phyloP scores from a whole-genome alignment of 169 alveolate species.

The Cryptosporidium ryanae region DNA sequence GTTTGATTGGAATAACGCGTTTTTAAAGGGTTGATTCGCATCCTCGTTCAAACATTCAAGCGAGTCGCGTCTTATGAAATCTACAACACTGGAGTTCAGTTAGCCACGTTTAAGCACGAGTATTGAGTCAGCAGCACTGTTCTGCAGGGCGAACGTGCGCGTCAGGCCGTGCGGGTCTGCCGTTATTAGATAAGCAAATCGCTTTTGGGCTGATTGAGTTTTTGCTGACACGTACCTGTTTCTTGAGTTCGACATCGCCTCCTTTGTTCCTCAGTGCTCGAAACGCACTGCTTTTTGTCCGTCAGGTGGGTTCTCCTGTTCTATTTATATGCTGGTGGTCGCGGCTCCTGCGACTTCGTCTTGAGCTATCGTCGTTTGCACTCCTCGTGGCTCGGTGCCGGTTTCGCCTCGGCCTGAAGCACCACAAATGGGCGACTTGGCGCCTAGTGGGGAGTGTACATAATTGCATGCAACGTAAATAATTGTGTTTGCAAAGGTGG shows the following conservation, averaged over 20 bases:
- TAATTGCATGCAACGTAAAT: constrained; percentile 18
- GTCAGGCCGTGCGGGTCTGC: no score
- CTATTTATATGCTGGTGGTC: no score
- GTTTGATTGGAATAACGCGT: constrained; percentile 40
- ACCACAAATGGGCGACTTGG: neutral
- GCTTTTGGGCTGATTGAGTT: no score
- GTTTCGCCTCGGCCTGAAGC: neutral
- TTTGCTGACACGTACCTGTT: no score
- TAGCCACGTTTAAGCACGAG: no score
- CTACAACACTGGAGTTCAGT: constrained; percentile 1
- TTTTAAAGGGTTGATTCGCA: constrained; percentile 25
- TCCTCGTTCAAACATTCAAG: constrained; percentile 32
- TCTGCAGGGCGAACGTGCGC: no score
- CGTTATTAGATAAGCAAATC: no score
- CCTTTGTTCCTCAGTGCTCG: neutral
- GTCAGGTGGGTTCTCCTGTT: no score
- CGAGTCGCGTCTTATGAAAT: constrained; percentile 19
- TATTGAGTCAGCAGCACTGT: no score
- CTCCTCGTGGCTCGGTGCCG: neutral
- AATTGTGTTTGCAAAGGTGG: constrained; percentile 1
- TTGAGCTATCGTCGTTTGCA: no score
- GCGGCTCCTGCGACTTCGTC: no score
- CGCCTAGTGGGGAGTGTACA: constrained; percentile 43
- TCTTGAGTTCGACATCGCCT: neutral
- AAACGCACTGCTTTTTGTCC: neutral